A percentile compares a stretch with the other conserved stretches of the same genome.
Evolutionary conservation across 768 basidiomycete genomes (phyloP).

Genomic region (Agaricus blazei): DNA sequence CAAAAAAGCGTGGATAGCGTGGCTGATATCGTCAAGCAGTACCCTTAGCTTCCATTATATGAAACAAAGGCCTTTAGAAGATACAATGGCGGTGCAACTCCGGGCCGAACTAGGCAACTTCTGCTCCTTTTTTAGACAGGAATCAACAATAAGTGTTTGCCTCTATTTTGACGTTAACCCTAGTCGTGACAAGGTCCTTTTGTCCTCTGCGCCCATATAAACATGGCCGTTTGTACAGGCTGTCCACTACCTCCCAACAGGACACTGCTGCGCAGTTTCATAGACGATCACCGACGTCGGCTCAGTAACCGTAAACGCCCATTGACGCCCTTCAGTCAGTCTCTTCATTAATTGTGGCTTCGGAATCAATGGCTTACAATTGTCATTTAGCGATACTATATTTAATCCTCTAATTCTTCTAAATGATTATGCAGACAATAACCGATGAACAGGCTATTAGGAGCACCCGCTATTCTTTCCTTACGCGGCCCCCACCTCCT

Average conservation of each 20-base stretch:
- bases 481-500: slow-evolving; percentile 32
- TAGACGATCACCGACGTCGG: not conserved
- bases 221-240: slow-evolving; percentile 2
- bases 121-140: slow-evolving; percentile 8
- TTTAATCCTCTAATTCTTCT: not conserved
- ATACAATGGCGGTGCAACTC: not conserved
- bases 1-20: no score
- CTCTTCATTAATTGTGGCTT: not conserved
- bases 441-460: slow-evolving; percentile 10
- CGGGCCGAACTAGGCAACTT: not conserved
- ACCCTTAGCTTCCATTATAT: no score
- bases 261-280: slow-evolving; percentile 9
- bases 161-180: slow-evolving; percentile 3
- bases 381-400: slow-evolving; percentile 1
- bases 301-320: not conserved
- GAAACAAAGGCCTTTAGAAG: no score
- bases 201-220: slow-evolving; percentile 17
- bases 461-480: slow-evolving; percentile 33
- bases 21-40: no score
- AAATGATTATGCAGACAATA: slow-evolving; percentile 4
- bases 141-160: slow-evolving; percentile 11
- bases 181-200: slow-evolving; percentile 8
- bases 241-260: slow-evolving; percentile 13
- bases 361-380: no score
- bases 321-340: slow-evolving; percentile 5